Evolutionary conservation across 345 rosid genomes (phyloP).

Genomic region (Abelmoschus esculentus): DNA sequence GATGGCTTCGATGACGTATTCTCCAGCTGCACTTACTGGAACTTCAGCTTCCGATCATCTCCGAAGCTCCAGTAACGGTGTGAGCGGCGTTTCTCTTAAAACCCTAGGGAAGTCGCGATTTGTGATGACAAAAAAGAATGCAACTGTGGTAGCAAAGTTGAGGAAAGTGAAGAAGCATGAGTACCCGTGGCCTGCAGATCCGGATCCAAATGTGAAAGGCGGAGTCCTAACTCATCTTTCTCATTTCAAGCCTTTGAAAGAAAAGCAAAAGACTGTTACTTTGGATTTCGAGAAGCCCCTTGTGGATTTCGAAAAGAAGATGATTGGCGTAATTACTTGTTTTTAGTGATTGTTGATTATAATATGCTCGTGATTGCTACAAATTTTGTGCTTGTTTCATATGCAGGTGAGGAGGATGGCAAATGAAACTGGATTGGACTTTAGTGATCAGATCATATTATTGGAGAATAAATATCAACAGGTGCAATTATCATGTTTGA

Average conservation of each 20-base stretch:
- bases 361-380: constrained; percentile 6
- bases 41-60: constrained; percentile 68
- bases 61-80: constrained; percentile 52
- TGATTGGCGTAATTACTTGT: constrained; percentile 48
- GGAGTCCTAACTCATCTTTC: constrained; percentile 78
- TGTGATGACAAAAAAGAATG: constrained; percentile 22
- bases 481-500: constrained; percentile 30
- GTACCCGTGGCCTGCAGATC: constrained; percentile 87
- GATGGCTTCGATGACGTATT: constrained; percentile 63
- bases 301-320: constrained; percentile 71
- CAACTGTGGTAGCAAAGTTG: constrained; percentile 40
- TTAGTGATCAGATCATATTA: constrained; percentile 68
- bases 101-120: constrained; percentile 42
- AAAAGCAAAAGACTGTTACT: constrained; percentile 66
- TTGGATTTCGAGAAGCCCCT: constrained; percentile 92
- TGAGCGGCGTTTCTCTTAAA: constrained; percentile 51
- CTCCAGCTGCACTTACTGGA: constrained; percentile 41
- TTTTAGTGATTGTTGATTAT: neutral
- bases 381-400: constrained; percentile 15
- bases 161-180: constrained; percentile 87
- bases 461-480: constrained; percentile 78
- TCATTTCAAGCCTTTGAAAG: constrained; percentile 65
- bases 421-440: constrained; percentile 82
- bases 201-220: constrained; percentile 90
- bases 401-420: constrained; percentile 94